Evolutionary conservation across 176 grass and related monocot genomes (phyloP), one percentile per base, ranked within the genome.

Genomic region (Alopecurus myosuroides): DNA sequence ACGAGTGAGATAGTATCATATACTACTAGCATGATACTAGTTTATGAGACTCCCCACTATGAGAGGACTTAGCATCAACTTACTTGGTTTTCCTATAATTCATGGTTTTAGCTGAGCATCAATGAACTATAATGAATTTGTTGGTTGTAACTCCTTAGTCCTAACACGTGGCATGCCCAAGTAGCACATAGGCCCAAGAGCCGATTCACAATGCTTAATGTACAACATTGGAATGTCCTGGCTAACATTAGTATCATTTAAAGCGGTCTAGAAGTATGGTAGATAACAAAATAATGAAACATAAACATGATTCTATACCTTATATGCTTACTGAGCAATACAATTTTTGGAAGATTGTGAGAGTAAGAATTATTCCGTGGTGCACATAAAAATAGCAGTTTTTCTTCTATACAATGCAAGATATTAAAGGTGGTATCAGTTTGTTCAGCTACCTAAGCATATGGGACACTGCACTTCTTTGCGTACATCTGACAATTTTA

Each of bases 401-500:
- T 57, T 71, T 70, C 70, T 60, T 57, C 70, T 52, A 52, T 69
- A 48, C 23, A 57, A 37, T 70, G 44, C 35, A 30, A 84, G 64
- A 46, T 11, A 18, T 36, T 46, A 77, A 61, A 61, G 18, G 70
- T 30, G 36, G 39, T 84, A 36, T 46, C 36, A 63, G 61, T 77
- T 73, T 30, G 30, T 65, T 33, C 44, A 66, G 7, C 41, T 92
- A 92, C 90, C 90, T 88, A 92, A 88, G 86, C 90, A 92, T 77
- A 92, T 92, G 41, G 86, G 90, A 12, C 90, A 92, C 41, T 92
- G 86, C 12, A 88, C 86, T 85, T 92, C 86, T 88, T 88, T 92
- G 33, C 86, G 77, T 73, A 92, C 85, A 70, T 92, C 82, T 10
- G 45, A 40, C 56, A 92, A 81, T 66, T 85, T 88, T 42, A 88